Percentiles rank a stretch among this genome's conserved stretches.
Evolutionary conservation across 805 yeast species (phyloP).

Genomic region (Spathaspora sp.): DNA sequence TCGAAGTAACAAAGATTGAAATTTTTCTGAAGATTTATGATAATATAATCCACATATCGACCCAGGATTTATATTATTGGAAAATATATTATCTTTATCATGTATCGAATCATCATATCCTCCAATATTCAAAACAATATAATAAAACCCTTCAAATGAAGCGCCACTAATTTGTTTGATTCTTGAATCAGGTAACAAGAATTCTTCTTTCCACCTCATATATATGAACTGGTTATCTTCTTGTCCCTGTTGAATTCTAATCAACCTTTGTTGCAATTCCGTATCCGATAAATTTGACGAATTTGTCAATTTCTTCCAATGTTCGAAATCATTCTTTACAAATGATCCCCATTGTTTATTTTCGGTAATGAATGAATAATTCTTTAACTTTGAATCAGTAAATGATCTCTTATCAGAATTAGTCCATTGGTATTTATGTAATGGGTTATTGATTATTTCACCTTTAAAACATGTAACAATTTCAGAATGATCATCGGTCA

Average conservation of each 20-base stretch:
- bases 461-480: slow-evolving; percentile 72
- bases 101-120: slow-evolving; percentile 7
- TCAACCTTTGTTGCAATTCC: slow-evolving; percentile 23
- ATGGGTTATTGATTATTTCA: slow-evolving; percentile 58
- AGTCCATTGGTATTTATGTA: slow-evolving; percentile 21
- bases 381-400: slow-evolving; percentile 12
- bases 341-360: slow-evolving; percentile 55
- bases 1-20: slow-evolving; percentile 69
- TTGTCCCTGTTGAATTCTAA: slow-evolving; percentile 25
- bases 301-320: slow-evolving; percentile 47
- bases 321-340: slow-evolving; percentile 42
- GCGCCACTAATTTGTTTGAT: slow-evolving; percentile 66
- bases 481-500: slow-evolving; percentile 58
- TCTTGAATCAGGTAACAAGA: slow-evolving; percentile 74
- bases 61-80: slow-evolving; percentile 44
- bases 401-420: slow-evolving; percentile 3
- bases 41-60: slow-evolving; percentile 76
- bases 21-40: slow-evolving; percentile 74
- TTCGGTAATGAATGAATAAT: slow-evolving; percentile 54
- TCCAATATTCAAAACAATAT: slow-evolving; percentile 74
- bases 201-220: slow-evolving; percentile 95
- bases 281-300: slow-evolving; percentile 47
- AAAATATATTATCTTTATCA: neutral
- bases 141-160: slow-evolving; percentile 90
- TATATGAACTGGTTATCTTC: slow-evolving; percentile 44